A percentile compares a stretch with the other conserved stretches of the same genome.
phyloP scores from a whole-genome alignment of 1,139 yeast species.

The Pichia sp. region DNA sequence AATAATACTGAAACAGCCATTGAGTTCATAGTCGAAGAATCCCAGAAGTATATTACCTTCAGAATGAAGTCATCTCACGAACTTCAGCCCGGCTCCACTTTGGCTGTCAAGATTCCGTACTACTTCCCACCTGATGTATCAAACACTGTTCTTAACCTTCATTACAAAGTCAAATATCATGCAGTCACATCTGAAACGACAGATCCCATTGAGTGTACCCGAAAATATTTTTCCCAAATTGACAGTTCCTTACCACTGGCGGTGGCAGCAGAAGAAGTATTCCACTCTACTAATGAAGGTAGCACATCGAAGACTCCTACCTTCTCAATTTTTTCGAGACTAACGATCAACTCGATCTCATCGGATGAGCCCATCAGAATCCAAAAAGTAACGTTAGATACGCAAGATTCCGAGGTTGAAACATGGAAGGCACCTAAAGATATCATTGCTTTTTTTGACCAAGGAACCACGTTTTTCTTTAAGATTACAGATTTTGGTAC shows the following conservation, averaged over 20 bases:
- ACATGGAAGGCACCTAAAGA: conserved; percentile 26
- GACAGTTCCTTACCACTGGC: conserved; percentile 52
- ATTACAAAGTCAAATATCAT: conserved; percentile 9
- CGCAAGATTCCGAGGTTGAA: conserved; percentile 24
- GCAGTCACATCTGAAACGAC: conserved; percentile 2
- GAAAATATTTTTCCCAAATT: conserved; percentile 24
- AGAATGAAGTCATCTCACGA: background rate
- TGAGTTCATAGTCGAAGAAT: conserved; percentile 15
- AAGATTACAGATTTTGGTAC: conserved; percentile 34
- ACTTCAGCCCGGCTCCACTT: conserved; percentile 3
- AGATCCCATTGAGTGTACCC: conserved; percentile 8
- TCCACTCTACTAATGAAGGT: conserved; percentile 31
- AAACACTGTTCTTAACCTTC: conserved; percentile 17
- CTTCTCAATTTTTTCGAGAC: conserved; percentile 48
- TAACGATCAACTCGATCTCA: conserved; percentile 56
- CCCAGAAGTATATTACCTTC: conserved; percentile 15
- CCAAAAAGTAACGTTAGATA: conserved; percentile 34
- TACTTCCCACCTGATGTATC: conserved; percentile 28
- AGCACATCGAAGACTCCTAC: background rate
- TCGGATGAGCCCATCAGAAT: conserved; percentile 49
- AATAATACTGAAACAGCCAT: conserved; percentile 1
- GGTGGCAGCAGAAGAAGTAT: conserved; percentile 73
- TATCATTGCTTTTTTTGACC: conserved; percentile 55
- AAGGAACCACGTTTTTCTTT: conserved; percentile 59
- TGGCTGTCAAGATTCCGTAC: conserved; percentile 22